Conservation (phyloP, 2,329 filamentous ascomycete genomes). For the Thielaviopsis euricoi region DNA sequence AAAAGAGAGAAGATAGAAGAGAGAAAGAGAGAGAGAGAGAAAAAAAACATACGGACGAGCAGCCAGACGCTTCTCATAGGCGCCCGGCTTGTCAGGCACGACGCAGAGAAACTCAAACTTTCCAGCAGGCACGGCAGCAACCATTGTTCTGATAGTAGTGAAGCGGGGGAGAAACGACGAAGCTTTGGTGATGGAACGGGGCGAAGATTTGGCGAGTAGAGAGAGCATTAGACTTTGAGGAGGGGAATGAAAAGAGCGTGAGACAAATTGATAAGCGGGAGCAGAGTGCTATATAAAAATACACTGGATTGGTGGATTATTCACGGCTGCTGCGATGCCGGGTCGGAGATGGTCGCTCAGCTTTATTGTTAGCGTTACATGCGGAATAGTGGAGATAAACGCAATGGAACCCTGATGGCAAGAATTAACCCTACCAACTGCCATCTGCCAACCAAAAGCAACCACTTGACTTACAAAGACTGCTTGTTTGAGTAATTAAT, state of each 20-base stretch:
- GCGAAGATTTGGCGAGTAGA: neutral
- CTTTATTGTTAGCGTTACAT: neutral
- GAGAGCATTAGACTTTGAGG: neutral
- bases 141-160: constrained; percentile 16
- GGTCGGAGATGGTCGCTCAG: neutral
- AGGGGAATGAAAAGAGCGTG: neutral
- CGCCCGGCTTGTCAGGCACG: constrained; percentile 48
- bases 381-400: neutral
- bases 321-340: neutral
- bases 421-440: neutral
- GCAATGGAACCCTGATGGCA: neutral
- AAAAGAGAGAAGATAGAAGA: neutral
- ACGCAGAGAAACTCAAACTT: constrained; percentile 53
- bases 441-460: no score
- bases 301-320: neutral
- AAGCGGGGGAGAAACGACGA: neutral
- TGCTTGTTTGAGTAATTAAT: no score
- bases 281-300: no score
- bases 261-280: neutral
- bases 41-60: constrained; percentile 35
- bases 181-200: neutral
- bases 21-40: neutral
- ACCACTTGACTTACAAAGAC: no score
- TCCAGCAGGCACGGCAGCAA: constrained; percentile 16
- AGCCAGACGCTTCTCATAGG: constrained; percentile 42